Evolutionary conservation across 495 filamentous ascomycete genomes (phyloP).

Genomic region (Penicillium waksmanii): DNA sequence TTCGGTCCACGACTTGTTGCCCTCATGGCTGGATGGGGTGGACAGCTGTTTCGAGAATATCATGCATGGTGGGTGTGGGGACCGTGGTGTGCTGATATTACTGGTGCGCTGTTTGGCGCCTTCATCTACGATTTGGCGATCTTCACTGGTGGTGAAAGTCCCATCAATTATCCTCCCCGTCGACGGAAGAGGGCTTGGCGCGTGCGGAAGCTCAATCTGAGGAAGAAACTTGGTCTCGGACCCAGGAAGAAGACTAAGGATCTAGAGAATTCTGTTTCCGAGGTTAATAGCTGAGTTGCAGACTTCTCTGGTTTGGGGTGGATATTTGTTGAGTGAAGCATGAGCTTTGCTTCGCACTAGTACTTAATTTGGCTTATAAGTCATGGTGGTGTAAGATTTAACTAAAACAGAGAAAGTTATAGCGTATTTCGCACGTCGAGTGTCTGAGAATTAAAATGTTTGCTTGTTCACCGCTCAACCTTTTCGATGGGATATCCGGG

Average conservation of each 20-base stretch:
- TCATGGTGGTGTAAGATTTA: too few species aligned
- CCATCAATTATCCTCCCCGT: slow-evolving; percentile 11
- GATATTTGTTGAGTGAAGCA: neutral
- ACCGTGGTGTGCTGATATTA: slow-evolving; percentile 28
- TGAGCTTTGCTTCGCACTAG: neutral
- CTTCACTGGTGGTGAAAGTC: slow-evolving; percentile 17
- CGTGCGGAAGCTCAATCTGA: slow-evolving; percentile 7
- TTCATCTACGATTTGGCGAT: slow-evolving; percentile 25
- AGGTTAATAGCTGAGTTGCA: neutral
- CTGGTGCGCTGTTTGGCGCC: slow-evolving; percentile 20
- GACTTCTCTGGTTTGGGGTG: neutral
- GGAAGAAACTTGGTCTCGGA: slow-evolving; percentile 11
- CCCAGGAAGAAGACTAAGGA: slow-evolving; percentile 5
- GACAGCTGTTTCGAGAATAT: slow-evolving; percentile 7
- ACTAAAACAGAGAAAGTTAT: too few species aligned
- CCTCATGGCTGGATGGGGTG: slow-evolving; percentile 30
- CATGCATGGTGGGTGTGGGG: slow-evolving; percentile 33
- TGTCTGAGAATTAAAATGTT: too few species aligned
- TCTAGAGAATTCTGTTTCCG: slow-evolving; percentile 1
- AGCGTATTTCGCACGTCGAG: too few species aligned
- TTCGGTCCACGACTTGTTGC: slow-evolving; percentile 30
- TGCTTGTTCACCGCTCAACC: too few species aligned
- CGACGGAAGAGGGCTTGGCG: slow-evolving; percentile 14
- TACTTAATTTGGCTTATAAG: neutral
- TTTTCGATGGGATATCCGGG: too few species aligned